These are phyloP conservation scores for Talaromyces verruculosus DNA, from an alignment of 2,329 filamentous ascomycete species.

Conservation along the genomic window DNA sequence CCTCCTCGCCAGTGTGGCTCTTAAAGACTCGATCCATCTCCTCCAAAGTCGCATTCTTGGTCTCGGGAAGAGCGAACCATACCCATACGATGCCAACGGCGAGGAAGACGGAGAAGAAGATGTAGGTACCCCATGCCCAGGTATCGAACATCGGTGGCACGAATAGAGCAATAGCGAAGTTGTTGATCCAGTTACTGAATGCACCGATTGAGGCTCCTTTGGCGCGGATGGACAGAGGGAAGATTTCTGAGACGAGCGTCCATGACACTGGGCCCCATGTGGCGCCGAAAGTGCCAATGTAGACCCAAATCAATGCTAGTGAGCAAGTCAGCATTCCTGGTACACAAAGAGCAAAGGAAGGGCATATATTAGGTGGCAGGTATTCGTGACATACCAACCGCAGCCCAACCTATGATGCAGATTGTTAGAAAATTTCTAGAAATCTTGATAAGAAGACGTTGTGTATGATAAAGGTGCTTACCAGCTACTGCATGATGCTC, in stretches of 20 bases:
- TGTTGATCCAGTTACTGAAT: slow-evolving; percentile 64
- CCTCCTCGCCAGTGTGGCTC: slow-evolving; percentile 24
- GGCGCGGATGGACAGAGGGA: slow-evolving; percentile 59
- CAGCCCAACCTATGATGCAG: slow-evolving; percentile 46
- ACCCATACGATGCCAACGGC: slow-evolving; percentile 49
- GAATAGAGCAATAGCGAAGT: slow-evolving; percentile 63
- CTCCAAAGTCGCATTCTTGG: slow-evolving; percentile 53
- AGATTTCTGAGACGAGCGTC: slow-evolving; percentile 56
- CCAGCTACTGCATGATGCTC: slow-evolving; percentile 50
- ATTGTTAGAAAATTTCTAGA: not conserved
- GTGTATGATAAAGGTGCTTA: not conserved
- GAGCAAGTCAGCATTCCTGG: too few relatives aligned
- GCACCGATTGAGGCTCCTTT: slow-evolving; percentile 67
- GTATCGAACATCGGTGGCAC: slow-evolving; percentile 64
- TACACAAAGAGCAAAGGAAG: too few relatives aligned
- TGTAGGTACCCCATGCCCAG: slow-evolving; percentile 54
- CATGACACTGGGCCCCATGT: slow-evolving; percentile 56
- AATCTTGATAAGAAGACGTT: too few relatives aligned
- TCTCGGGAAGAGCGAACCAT: slow-evolving; percentile 55
- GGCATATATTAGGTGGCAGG: too few relatives aligned
- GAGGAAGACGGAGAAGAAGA: slow-evolving; percentile 59
- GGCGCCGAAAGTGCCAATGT: slow-evolving; percentile 62
- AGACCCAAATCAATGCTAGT: slow-evolving; percentile 58
- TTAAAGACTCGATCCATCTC: slow-evolving; percentile 46
- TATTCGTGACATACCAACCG: slow-evolving; percentile 36